Evolutionary conservation across 306 rosid species (phyloP), one percentile per base, ranked within the genome.

Genomic region (Lathyrus oleraceus): DNA sequence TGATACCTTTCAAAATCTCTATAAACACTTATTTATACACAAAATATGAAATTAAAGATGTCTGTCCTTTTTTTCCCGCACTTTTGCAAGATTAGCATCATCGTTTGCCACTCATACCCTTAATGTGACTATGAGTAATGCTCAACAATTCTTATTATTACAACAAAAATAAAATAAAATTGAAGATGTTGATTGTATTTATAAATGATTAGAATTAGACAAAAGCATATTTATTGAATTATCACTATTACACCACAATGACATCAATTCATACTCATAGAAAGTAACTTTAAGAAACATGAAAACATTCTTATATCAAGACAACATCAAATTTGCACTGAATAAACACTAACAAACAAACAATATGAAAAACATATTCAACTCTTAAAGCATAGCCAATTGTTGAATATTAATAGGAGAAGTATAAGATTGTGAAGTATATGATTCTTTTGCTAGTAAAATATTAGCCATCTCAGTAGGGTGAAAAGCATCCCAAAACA

Each of bases 401-500:
- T 90, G 95, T 65, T 87, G 95, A 56, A 94, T 87, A 51, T 86
- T 94, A 6, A 94, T 85, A 43, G 98, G 98, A 74, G 77, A 81
- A 16, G 95, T 73, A 74, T 85, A 94, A 11, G 96, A 72, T 47
- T 67, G 71, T 61, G 90, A 79, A 49, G 17, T 73, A 67, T 77
- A 88, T 1, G 92, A 40, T 14, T 82, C 76, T 76, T 79, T 83
- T 17, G 92, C 97, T 6, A 88, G 48, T 10, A 81, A 49, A 21
- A 83, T 74, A 70, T 94, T 94, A 15, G 97, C 97, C 35, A 42
- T 7, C 49, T 91, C 97, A 5, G 97, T 91, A 2, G 97, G 96
- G 79, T 94, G 96, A 61, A 94, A 94, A 10, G 99, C 91, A 74
- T 88, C 99, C 99, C 95, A 94, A 48, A 88, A 94, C 73, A 90